These are phyloP conservation scores for Aethionema arabicum DNA, from an alignment of 345 rosid species.

Conservation along the genomic window DNA sequence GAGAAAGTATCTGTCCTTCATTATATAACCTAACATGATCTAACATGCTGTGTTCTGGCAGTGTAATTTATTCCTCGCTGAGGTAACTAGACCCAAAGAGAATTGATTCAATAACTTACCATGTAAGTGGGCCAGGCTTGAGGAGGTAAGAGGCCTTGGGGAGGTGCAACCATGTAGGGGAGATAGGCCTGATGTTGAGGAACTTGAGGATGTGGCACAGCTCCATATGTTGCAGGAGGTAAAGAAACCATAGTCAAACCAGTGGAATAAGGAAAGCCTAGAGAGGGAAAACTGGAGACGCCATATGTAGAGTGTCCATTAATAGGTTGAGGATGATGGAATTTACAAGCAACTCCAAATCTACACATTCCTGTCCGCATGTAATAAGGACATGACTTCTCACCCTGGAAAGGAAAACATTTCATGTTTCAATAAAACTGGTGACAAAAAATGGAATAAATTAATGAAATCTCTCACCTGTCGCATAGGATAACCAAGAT, in stretches of 20 bases:
- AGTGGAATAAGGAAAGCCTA: conserved; percentile 56
- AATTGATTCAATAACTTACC: conserved; percentile 44
- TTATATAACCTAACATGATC: too few species aligned
- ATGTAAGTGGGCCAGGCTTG: conserved; percentile 67
- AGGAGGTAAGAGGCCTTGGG: conserved; percentile 55
- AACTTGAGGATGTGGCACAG: conserved; percentile 46
- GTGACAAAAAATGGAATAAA: conserved; percentile 7
- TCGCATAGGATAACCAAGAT: conserved; percentile 74
- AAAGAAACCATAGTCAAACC: conserved; percentile 58
- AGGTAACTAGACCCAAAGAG: neutral
- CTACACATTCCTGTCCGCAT: conserved; percentile 75
- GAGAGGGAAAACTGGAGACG: conserved; percentile 48
- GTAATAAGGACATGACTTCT: conserved; percentile 75
- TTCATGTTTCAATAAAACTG: conserved; percentile 1
- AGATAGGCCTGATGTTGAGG: conserved; percentile 49
- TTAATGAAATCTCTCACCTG: conserved; percentile 45
- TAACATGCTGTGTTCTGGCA: too few species aligned
- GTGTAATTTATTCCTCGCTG: too few species aligned
- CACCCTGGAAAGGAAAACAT: conserved; percentile 48
- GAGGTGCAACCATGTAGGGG: conserved; percentile 59
- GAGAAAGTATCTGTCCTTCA: too few species aligned
- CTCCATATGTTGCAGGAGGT: conserved; percentile 51
- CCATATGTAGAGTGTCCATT: conserved; percentile 47
- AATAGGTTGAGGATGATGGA: conserved; percentile 68
- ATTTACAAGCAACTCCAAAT: conserved; percentile 79